These are phyloP conservation scores for Rhodotorula sp. DNA, from an alignment of 1,284 basidiomycete species.

Conservation along the genomic window DNA sequence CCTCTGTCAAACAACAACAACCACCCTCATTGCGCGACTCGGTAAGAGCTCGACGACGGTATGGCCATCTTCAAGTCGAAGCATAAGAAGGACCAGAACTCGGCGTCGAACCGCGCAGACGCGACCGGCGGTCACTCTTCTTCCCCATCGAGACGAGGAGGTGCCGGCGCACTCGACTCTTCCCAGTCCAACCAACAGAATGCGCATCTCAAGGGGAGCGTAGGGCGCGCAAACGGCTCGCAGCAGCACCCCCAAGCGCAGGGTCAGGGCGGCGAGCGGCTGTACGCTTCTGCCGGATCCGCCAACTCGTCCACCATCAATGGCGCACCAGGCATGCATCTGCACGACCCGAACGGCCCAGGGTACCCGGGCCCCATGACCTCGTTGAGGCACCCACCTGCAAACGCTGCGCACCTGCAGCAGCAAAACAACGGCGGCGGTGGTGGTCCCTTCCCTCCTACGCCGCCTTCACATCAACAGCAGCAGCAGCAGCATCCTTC, in stretches of 20 bases:
- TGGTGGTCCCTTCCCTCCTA: background rate
- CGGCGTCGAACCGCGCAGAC: slow-evolving; percentile 13
- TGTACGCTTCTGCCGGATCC: slow-evolving; percentile 5
- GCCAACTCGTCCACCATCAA: background rate
- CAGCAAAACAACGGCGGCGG: background rate
- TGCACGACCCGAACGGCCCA: background rate
- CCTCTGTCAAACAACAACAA: background rate
- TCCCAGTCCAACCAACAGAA: background rate
- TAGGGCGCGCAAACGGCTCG: slow-evolving; percentile 12
- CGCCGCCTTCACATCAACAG: background rate
- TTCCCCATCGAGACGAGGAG: background rate
- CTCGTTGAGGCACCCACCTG: no score
- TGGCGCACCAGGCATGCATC: background rate
- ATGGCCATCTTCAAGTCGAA: slow-evolving; percentile 39
- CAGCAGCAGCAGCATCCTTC: background rate
- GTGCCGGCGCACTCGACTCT: background rate
- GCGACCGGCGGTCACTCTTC: background rate
- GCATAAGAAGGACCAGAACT: slow-evolving; percentile 22
- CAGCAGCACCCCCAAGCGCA: background rate
- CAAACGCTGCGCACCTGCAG: no score
- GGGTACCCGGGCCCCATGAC: background rate
- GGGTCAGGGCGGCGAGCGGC: background rate
- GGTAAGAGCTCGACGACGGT: background rate
- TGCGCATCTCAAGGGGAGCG: slow-evolving; percentile 9
- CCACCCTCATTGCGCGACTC: background rate